phyloP scores from a whole-genome alignment of 805 yeast species.

The Tetrapisispora iriomotensis region DNA sequence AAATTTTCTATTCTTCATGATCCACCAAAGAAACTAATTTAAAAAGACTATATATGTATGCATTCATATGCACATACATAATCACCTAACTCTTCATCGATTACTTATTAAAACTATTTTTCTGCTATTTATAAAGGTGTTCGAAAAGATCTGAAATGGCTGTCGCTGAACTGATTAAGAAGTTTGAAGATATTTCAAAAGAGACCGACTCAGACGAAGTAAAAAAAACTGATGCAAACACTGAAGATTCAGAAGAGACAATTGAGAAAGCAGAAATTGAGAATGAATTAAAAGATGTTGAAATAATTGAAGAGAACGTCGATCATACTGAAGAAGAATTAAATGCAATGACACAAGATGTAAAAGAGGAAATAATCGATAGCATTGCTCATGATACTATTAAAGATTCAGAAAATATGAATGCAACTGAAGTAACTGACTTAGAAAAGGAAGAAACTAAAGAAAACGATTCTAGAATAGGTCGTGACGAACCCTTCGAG shows the following conservation, averaged over 20 bases:
- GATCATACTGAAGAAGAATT: constrained; percentile 3
- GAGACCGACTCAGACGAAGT: constrained; percentile 2
- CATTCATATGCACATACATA: no score
- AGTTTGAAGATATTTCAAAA: constrained; percentile 25
- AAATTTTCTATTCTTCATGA: no score
- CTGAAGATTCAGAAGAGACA: constrained; percentile 2
- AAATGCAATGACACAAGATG: constrained; percentile 16
- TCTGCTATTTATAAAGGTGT: background rate
- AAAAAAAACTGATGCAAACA: constrained; percentile 4
- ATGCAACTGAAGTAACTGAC: background rate
- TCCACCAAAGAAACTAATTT: no score
- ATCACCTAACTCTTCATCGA: no score
- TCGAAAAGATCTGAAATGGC: constrained; percentile 28
- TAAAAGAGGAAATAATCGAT: constrained; percentile 16
- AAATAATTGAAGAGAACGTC: constrained; percentile 4
- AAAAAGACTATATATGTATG: no score
- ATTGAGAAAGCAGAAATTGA: constrained; percentile 1
- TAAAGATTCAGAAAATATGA: constrained; percentile 7
- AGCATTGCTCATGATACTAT: constrained; percentile 19
- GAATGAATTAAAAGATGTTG: constrained; percentile 3
- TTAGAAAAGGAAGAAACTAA: constrained; percentile 5
- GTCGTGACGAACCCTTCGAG: constrained; percentile 81
- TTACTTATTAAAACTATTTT: background rate
- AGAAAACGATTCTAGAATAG: constrained; percentile 35
- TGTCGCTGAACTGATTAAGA: constrained; percentile 31